Base-by-base conservation (phyloP, 2,329 filamentous ascomycete species). In the Dichotomopilus funicola region DNA sequence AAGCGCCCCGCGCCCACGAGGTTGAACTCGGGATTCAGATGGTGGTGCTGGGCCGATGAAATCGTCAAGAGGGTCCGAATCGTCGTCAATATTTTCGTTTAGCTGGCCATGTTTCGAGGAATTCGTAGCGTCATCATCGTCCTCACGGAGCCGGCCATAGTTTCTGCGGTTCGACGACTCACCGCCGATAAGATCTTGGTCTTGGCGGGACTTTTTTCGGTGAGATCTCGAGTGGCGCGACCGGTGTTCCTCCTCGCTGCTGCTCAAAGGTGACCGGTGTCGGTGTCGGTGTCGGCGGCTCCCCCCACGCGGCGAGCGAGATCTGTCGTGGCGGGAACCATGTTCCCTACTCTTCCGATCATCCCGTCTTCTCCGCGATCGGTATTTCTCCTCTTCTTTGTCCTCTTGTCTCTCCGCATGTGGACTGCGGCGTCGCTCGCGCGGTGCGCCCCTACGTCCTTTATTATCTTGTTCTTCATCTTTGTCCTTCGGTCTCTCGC, bases 11-110 rank as follows among this genome's bases (percentile, higher is more conserved):
- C 90, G 82, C 8, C 90, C 90, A 34, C 88, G 84, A n/a, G 76
- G 73, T 53, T 73, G 78, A 36, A 82, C 66, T n/a, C 84, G 82
- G 4, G 81, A 36, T 38, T 67, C 61, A 4, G 71, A 72, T 19
- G 77, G 78, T 34, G 85, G 83, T 7, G 81, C 83, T 1, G 90
- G 90, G 0, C 91, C 91, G 37, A 96, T 85, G 19, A 92, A 73
- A 3, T 86, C 82, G 55, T 91, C 85, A 3, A 91, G 72, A 1
- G 88, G 85, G 66, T 95, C 89, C 0, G 88, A 91, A 41, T 77
- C 75, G n/a, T 72, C 71, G 5, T 68, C 64, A 36, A 27, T 27
- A 27, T 27, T 27, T 27, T 60, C 53, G 8, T n/a, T 19, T 1
- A 36, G 9, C 12, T 13, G 12, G 31, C 45, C 36, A 9, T 19